Evolutionary conservation across 352 stramenopile genomes (phyloP).

Genomic region (Pythium pyrilobum): DNA sequence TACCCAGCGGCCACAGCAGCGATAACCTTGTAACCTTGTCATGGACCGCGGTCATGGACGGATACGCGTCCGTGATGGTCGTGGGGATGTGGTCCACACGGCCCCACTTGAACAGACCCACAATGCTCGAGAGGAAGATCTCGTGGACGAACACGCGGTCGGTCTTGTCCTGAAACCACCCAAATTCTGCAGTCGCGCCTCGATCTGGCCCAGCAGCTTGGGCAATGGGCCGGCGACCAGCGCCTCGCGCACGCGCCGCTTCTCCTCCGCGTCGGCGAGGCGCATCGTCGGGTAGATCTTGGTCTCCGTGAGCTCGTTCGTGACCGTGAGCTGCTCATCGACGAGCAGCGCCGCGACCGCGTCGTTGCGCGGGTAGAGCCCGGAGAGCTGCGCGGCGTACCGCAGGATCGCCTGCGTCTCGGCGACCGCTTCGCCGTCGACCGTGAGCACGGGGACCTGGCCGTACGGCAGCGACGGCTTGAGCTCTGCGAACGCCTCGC

Average conservation of each 20-base stretch:
- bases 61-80: constrained; percentile 11
- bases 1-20: background rate
- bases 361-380: constrained; percentile 38
- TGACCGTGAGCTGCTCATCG: constrained; percentile 54
- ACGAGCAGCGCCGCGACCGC: constrained; percentile 27
- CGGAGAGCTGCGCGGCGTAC: constrained; percentile 46
- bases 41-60: background rate
- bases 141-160: constrained; percentile 17
- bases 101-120: background rate
- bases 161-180: too few species aligned
- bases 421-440: constrained; percentile 37
- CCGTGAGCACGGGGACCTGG: constrained; percentile 38
- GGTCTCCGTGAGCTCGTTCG: too few species aligned
- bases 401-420: constrained; percentile 50
- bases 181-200: background rate
- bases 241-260: constrained; percentile 10
- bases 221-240: background rate
- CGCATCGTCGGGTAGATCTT: constrained; percentile 6
- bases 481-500: constrained; percentile 25
- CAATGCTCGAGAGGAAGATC: constrained; percentile 9
- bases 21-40: constrained; percentile 44
- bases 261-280: background rate
- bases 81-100: constrained; percentile 18
- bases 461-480: constrained; percentile 44
- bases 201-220: background rate